A percentile compares a stretch with the other conserved stretches of the same genome.
phyloP scores from a whole-genome alignment of 2,329 filamentous ascomycete genomes.

The Aotearoamyces nothofagi region DNA sequence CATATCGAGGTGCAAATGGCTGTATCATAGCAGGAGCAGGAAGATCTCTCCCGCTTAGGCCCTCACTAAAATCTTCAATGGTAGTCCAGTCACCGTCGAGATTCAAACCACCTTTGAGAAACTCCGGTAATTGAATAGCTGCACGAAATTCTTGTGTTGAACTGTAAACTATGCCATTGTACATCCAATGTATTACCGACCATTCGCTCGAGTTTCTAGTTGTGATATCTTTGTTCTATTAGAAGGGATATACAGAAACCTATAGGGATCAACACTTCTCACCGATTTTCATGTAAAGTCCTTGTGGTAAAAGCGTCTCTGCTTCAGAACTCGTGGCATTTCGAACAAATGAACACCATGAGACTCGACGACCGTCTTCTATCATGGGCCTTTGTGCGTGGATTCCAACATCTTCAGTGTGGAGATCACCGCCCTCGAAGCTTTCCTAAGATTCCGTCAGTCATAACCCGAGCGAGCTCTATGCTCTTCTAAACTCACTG shows the following conservation, averaged over 20 bases:
- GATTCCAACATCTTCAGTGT: not conserved
- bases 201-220: not conserved
- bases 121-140: slow-evolving; percentile 4
- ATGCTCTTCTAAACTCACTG: slow-evolving; percentile 1
- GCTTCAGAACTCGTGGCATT: slow-evolving; percentile 1
- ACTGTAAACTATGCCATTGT: slow-evolving; percentile 1
- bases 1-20: slow-evolving; percentile 1
- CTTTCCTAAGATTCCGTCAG: not conserved
- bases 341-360: slow-evolving; percentile 3
- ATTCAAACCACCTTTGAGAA: slow-evolving; percentile 6
- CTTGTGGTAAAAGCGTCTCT: not conserved
- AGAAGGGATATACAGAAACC: not conserved
- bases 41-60: slow-evolving; percentile 3
- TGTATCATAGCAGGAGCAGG: slow-evolving; percentile 3
- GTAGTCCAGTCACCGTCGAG: slow-evolving; percentile 8
- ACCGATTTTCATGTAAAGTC: slow-evolving; percentile 8
- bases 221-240: not conserved
- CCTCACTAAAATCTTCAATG: slow-evolving; percentile 6
- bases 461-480: not conserved
- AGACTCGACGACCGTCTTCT: not conserved
- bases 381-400: not conserved
- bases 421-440: not conserved
- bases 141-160: not conserved
- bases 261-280: not conserved
- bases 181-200: slow-evolving; percentile 1